These are phyloP conservation scores for Fusarium torreyae DNA, from an alignment of 2,329 filamentous ascomycete genomes.

Conservation along the genomic window DNA sequence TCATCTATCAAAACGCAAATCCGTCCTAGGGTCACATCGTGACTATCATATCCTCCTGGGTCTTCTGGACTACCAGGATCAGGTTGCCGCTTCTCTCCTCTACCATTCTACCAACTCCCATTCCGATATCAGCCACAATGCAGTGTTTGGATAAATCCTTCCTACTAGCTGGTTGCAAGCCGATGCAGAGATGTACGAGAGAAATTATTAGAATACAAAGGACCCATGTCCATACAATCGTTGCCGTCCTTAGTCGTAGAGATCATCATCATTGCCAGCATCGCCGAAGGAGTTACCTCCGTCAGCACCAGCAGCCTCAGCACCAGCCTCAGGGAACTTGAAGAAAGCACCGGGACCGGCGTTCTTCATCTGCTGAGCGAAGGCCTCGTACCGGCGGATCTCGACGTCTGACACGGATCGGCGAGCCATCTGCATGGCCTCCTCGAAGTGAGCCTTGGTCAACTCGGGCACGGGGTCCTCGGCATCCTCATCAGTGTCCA, in stretches of 20 bases:
- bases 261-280: conserved; percentile 93
- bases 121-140: conserved; percentile 49
- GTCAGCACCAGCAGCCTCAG: conserved; percentile 72
- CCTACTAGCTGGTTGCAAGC: conserved; percentile 36
- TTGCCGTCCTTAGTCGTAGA: conserved; percentile 82
- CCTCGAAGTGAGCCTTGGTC: conserved; percentile 97
- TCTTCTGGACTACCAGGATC: conserved; percentile 29
- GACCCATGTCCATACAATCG: conserved; percentile 45
- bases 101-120: conserved; percentile 57
- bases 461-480: conserved; percentile 97
- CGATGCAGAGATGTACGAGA: conserved; percentile 56
- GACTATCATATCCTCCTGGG: conserved; percentile 26
- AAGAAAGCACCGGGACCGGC: conserved; percentile 96
- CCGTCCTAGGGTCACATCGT: conserved; percentile 36
- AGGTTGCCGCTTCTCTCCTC: conserved; percentile 43
- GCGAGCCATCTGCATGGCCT: conserved; percentile 96
- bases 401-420: conserved; percentile 96
- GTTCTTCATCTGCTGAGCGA: conserved; percentile 99
- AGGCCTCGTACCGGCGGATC: conserved; percentile 98
- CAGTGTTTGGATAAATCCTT: conserved; percentile 46
- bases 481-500: conserved; percentile 76
- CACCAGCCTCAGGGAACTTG: conserved; percentile 88
- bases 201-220: conserved; percentile 66
- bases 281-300: conserved; percentile 80
- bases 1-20: conserved; percentile 52